Percentiles rank a stretch among this genome's conserved stretches.
phyloP scores from a whole-genome alignment of 148 eudicot species.

The Fagopyrum tataricum region DNA sequence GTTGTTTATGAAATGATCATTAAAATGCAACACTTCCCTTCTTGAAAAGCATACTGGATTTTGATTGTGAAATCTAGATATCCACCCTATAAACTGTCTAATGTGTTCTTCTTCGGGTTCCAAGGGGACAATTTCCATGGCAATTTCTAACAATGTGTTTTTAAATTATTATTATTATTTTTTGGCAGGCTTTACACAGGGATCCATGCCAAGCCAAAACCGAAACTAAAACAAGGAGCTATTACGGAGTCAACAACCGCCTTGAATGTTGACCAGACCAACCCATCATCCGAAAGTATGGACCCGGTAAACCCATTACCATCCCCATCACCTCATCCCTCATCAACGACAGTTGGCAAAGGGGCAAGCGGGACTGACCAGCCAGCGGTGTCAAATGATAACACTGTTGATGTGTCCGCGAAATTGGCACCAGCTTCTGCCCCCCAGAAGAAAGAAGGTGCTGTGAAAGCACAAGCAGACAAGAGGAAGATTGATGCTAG shows the following conservation, averaged over 20 bases:
- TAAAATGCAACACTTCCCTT: too few species aligned
- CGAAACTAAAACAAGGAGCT: slow-evolving; percentile 64
- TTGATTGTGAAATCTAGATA: neutral
- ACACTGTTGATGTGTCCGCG: slow-evolving; percentile 33
- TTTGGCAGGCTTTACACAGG: slow-evolving; percentile 75
- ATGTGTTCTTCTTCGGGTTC: too few species aligned
- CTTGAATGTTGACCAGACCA: slow-evolving; percentile 62
- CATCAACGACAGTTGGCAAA: slow-evolving; percentile 37
- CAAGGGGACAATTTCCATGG: too few species aligned
- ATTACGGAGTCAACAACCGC: slow-evolving; percentile 67
- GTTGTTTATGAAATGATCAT: neutral
- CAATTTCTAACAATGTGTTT: too few species aligned
- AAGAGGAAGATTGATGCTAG: slow-evolving; percentile 86
- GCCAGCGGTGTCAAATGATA: slow-evolving; percentile 26
- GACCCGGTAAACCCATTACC: slow-evolving; percentile 42
- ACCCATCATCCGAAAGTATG: slow-evolving; percentile 33
- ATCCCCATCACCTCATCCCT: slow-evolving; percentile 28
- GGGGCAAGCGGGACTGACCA: slow-evolving; percentile 41
- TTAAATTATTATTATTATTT: too few species aligned
- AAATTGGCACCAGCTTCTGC: slow-evolving; percentile 19
- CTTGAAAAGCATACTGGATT: too few species aligned
- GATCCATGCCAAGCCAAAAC: slow-evolving; percentile 82
- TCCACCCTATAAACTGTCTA: too few species aligned
- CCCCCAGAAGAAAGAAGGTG: slow-evolving; percentile 46
- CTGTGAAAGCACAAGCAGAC: slow-evolving; percentile 50